A percentile compares a stretch with the other conserved stretches of the same genome.
Conservation (phyloP, 2,329 filamentous ascomycete genomes). For the Trichoderma brevicompactum region DNA sequence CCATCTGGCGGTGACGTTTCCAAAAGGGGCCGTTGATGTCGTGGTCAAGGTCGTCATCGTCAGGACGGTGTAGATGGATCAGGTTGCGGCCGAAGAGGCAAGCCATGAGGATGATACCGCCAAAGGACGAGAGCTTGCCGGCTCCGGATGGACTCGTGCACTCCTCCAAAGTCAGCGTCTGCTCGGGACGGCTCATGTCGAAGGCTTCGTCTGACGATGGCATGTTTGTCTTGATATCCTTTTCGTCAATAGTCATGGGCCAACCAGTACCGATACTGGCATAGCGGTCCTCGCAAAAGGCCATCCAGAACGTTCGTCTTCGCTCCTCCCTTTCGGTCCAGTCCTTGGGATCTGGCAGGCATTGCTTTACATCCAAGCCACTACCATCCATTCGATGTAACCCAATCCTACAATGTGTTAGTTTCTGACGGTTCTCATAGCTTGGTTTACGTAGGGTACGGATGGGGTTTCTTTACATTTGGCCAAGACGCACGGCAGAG, state of each 20-base stretch:
- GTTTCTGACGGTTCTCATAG: background rate
- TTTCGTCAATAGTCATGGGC: constrained; percentile 93
- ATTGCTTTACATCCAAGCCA: constrained; percentile 90
- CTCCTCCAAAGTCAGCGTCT: constrained; percentile 71
- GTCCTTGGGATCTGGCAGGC: constrained; percentile 80
- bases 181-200: constrained; percentile 75
- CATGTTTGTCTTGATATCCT: constrained; percentile 84
- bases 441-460: background rate
- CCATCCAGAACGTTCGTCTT: constrained; percentile 92
- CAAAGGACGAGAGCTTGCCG: constrained; percentile 75
- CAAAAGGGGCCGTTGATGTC: constrained; percentile 94
- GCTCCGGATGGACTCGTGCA: constrained; percentile 73
- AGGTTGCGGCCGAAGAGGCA: constrained; percentile 90
- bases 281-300: constrained; percentile 88
- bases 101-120: constrained; percentile 81
- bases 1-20: constrained; percentile 87
- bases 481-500: constrained; percentile 74
- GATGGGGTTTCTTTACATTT: constrained; percentile 65
- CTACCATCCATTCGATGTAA: constrained; percentile 82
- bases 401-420: constrained; percentile 70
- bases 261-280: constrained; percentile 95
- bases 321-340: constrained; percentile 95
- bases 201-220: constrained; percentile 86
- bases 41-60: constrained; percentile 77
- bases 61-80: constrained; percentile 85